Base-by-base conservation (phyloP, 805 yeast species). In the Kregervanrija pseudodelftensis region DNA sequence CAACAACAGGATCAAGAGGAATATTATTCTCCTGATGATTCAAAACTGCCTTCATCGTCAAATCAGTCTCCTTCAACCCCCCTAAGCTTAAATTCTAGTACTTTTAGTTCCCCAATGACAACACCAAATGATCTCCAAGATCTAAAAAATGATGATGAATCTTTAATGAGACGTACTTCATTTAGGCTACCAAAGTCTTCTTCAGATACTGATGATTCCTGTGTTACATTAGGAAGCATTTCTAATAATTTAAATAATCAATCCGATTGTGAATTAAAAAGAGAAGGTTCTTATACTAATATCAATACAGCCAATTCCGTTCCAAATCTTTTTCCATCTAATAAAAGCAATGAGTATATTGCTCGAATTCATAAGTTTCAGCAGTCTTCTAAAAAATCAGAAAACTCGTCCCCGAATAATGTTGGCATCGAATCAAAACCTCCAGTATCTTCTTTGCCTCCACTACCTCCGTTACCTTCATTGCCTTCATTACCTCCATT, bases 101-200 rank as follows among this genome's bases (percentile, higher is more conserved):
- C 50, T 13, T 52, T 43, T 30, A 45, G 47, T 17, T 49, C 56
- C 1, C 58, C 56, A 16, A n/a, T 35, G 5, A 13, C 40, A 17
- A 37, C 49, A 7, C 46, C 46, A 30, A 48, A 47, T 36, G 57
- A 55, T 28, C 15, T 22, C 3, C 47, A 46, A 11, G 46, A 36
- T 17, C 8, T 7, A 22, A 22, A 22, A 22, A 22, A 22, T 22
- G 28, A 22, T 22, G 44, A 39, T 30, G 49, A 40, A 4, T 30
- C 35, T 14, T 41, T 53, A 7, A 47, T 49, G 46, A 53, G 59
- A 40, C 52, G 59, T n/a, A 57, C 61, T 8, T 53, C 60, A 1
- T 58, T 57, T 40, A 48, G 61, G 39, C 32, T 54, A 3, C 57
- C 59, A 3, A 49, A 22, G 28, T 22, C 28, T 22, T 22, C 28